Percentiles rank a stretch among this genome's conserved stretches.
Evolutionary conservation across 352 stramenopile genomes (phyloP).

Genomic region (Aphanomyces stellatus): DNA sequence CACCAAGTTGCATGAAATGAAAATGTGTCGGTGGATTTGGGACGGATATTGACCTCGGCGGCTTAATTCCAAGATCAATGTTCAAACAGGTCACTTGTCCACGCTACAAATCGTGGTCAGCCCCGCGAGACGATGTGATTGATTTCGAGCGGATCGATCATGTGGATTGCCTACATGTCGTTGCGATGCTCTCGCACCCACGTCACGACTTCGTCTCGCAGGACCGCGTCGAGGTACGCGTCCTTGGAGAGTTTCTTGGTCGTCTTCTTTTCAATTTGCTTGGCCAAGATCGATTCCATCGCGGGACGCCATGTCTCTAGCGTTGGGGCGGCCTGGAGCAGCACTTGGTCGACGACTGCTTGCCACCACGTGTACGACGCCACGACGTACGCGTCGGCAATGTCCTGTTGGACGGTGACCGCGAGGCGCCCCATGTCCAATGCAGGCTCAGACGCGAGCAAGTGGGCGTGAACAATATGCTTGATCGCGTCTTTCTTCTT

Average conservation of each 20-base stretch:
- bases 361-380: conserved; percentile 50
- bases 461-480: conserved; percentile 59
- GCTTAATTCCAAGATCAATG: too few species aligned
- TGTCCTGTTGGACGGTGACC: conserved; percentile 33
- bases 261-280: not conserved
- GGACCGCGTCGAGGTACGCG: not conserved
- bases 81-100: too few species aligned
- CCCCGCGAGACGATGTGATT: too few species aligned
- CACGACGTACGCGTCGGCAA: conserved; percentile 77
- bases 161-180: too few species aligned
- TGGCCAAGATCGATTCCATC: not conserved
- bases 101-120: too few species aligned
- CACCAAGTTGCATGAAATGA: too few species aligned
- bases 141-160: too few species aligned
- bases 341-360: conserved; percentile 24
- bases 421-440: conserved; percentile 5
- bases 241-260: not conserved
- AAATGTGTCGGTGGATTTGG: too few species aligned
- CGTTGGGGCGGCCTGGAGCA: not conserved
- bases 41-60: too few species aligned
- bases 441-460: conserved; percentile 38
- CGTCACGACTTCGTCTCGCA: not conserved
- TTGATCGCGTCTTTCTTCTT: conserved; percentile 37
- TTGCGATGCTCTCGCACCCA: not conserved
- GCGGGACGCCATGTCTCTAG: not conserved